Base-by-base conservation (phyloP, 1,139 yeast genomes). In the Groenewaldozyma auringiensis region DNA sequence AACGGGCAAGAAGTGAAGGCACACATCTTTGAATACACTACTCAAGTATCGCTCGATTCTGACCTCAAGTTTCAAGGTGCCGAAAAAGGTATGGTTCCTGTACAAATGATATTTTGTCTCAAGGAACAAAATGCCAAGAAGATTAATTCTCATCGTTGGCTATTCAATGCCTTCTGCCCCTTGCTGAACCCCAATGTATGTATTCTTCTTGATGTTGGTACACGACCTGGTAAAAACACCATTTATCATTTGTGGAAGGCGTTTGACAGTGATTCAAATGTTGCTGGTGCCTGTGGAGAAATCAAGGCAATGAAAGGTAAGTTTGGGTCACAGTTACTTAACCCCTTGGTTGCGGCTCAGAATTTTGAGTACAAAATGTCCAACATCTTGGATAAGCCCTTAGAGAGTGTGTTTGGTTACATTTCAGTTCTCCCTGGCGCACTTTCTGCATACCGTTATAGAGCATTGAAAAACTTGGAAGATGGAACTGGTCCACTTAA, bases 271-370 rank as follows among this genome's bases (percentile, higher is more conserved):
- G 96, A 92, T 63, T 87, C 96, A 1, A 88, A 89, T 58, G 95
- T 89, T 47, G 98, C 96, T 1, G 98, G 97, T 54, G 97, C 95
- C 1, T 96, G 96, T 16, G 98, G 98, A 50, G 96, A 92, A 65
- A 88, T 92, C 60, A 84, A 83, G 52, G 88, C 96, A 1, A 83
- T 89, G 85, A 86, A 84, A 57, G 97, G 97, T 39, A 83, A 79
- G 60, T 83, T 81, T 16, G 86, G 96, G 76, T 61, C 70, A 21
- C 85, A 87, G 52, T 69, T 92, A 53, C 66, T 86, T 27, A 92
- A 89, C 61, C 98, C 98, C 2, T 69, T 84, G 42, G 89, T 84
- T 8, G 89, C 94, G 0, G 86, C 92, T 0, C 94, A 84, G 59
- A 84, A 84, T 59, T 84, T 84, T 60, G 94, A 84, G 62, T 84